Percentiles rank a stretch among this genome's conserved stretches.
phyloP scores from a whole-genome alignment of 306 rosid genomes.

The Corylus heterophylla region DNA sequence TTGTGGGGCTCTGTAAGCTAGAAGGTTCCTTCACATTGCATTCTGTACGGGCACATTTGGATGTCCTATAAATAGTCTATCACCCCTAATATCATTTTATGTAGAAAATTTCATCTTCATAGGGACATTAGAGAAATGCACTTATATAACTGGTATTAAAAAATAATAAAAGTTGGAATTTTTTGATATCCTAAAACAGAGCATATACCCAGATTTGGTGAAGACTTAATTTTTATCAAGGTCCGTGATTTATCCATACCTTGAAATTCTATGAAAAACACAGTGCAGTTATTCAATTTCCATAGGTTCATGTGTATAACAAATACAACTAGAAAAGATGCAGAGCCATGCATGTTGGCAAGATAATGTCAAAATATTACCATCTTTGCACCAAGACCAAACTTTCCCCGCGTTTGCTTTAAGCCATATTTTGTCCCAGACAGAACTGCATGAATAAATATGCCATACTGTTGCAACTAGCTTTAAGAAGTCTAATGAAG shows the following conservation, averaged over 20 bases:
- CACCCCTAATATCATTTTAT: neutral
- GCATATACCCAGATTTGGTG: neutral
- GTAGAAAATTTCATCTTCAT: neutral
- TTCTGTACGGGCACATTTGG: neutral
- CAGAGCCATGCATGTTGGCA: conserved; percentile 22
- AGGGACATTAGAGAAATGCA: neutral
- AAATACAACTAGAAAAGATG: conserved; percentile 2
- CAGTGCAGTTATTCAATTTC: neutral
- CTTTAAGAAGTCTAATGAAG: conserved; percentile 11
- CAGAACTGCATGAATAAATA: conserved; percentile 54
- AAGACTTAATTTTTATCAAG: neutral
- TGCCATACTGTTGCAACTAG: conserved; percentile 26
- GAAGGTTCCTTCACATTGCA: neutral
- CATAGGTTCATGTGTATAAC: conserved; percentile 13
- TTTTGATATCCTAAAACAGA: neutral
- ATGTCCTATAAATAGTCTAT: neutral
- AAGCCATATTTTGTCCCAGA: conserved; percentile 98
- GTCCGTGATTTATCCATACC: neutral
- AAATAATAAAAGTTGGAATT: neutral
- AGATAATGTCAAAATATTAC: conserved; percentile 39
- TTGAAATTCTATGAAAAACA: neutral
- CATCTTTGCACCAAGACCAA: conserved; percentile 99
- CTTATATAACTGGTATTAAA: neutral
- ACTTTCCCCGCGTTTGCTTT: conserved; percentile 95
- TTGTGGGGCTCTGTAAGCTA: neutral